phyloP scores from a whole-genome alignment of 495 filamentous ascomycete genomes.

The Apodospora peruviana region DNA sequence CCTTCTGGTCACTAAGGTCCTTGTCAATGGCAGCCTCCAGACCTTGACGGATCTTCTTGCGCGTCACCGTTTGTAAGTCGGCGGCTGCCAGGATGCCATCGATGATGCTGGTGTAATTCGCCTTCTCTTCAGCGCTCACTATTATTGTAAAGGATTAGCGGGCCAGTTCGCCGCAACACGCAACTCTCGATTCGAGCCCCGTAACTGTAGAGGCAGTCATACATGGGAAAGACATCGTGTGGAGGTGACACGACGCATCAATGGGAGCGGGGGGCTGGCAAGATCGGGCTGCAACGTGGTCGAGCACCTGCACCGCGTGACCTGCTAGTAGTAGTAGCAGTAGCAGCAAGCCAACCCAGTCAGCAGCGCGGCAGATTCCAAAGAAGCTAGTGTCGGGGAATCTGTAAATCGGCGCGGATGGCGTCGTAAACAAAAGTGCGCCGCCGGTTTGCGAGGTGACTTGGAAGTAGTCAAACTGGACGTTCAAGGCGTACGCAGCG shows the following conservation, averaged over 20 bases:
- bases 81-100: slow-evolving; percentile 79
- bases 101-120: slow-evolving; percentile 76
- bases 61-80: slow-evolving; percentile 85
- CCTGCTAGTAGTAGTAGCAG: neutral
- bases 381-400: neutral
- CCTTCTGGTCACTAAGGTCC: slow-evolving; percentile 86
- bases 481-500: neutral
- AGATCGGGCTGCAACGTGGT: slow-evolving; percentile 5
- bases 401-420: neutral
- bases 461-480: neutral
- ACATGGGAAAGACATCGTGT: slow-evolving; percentile 27
- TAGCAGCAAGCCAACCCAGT: neutral
- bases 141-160: slow-evolving; percentile 17
- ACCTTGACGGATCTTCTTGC: slow-evolving; percentile 85
- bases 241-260: slow-evolving; percentile 15
- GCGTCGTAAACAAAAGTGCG: neutral
- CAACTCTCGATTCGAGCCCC: no score
- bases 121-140: slow-evolving; percentile 65
- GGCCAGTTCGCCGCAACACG: no score
- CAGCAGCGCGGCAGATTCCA: neutral
- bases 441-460: neutral
- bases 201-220: no score
- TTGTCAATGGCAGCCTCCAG: slow-evolving; percentile 65
- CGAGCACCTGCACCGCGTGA: slow-evolving; percentile 1
- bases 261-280: slow-evolving; percentile 5